These are phyloP conservation scores for Botrytis fabae DNA, from an alignment of 2,329 filamentous ascomycete genomes.

Conservation along the genomic window DNA sequence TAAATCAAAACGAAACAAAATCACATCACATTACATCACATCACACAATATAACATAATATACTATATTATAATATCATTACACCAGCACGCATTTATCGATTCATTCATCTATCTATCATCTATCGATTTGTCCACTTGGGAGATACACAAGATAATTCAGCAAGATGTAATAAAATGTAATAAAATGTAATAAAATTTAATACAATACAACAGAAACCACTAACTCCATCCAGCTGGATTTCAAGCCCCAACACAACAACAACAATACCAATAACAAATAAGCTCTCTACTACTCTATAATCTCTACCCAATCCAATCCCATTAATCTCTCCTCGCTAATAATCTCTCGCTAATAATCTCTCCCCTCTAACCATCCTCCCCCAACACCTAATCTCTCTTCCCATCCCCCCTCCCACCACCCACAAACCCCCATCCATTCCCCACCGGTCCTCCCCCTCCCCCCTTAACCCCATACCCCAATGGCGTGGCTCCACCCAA, in stretches of 20 bases:
- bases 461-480: conserved; percentile 31
- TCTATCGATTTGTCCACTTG: neutral
- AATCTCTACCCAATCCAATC: neutral
- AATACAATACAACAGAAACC: neutral
- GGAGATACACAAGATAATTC: too few species aligned
- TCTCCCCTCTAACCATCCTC: neutral
- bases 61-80: too few species aligned
- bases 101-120: too few species aligned
- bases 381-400: conserved; percentile 21
- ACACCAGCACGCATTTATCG: too few species aligned
- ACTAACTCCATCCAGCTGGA: neutral
- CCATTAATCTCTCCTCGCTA: conserved; percentile 24
- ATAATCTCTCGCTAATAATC: too few species aligned
- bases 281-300: too few species aligned
- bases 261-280: neutral
- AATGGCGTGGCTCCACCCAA: conserved; percentile 37
- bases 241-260: neutral
- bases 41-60: too few species aligned
- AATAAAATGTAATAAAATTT: neutral
- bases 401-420: conserved; percentile 18
- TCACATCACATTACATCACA: fast-evolving
- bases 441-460: conserved; percentile 28
- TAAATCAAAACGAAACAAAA: too few species aligned
- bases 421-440: conserved; percentile 30
- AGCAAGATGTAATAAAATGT: neutral